These are phyloP conservation scores for Ganoderma meredithae DNA, from an alignment of 1,284 basidiomycete genomes.

Conservation along the genomic window DNA sequence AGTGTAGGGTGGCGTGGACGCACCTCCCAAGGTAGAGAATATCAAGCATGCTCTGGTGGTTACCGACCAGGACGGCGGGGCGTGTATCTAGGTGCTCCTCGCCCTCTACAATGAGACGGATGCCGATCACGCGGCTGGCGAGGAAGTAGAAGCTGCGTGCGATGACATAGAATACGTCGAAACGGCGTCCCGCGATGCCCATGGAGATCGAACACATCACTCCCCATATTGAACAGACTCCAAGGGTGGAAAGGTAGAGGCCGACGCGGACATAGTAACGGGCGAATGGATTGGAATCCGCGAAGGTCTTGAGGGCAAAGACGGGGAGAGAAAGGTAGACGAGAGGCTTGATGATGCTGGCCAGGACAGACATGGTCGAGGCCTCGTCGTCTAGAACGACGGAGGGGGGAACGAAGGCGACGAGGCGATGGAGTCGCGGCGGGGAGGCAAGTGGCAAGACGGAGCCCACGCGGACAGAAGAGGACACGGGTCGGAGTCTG, in stretches of 20 bases:
- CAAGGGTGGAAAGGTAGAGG: slow-evolving; percentile 80
- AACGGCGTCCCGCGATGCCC: slow-evolving; percentile 74
- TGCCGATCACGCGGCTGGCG: slow-evolving; percentile 70
- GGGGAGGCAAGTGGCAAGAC: slow-evolving; percentile 29
- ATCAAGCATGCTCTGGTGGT: slow-evolving; percentile 96
- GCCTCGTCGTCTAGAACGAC: slow-evolving; percentile 24
- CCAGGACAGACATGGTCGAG: slow-evolving; percentile 63
- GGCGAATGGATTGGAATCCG: slow-evolving; percentile 59
- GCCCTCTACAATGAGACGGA: slow-evolving; percentile 85
- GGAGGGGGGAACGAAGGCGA: slow-evolving; percentile 14
- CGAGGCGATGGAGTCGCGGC: slow-evolving; percentile 15
- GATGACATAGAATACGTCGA: slow-evolving; percentile 88
- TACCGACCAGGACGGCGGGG: slow-evolving; percentile 84
- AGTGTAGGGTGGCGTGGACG: slow-evolving; percentile 36
- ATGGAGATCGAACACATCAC: slow-evolving; percentile 77
- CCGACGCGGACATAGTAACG: slow-evolving; percentile 80
- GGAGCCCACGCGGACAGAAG: slow-evolving; percentile 30
- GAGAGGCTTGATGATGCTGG: slow-evolving; percentile 67
- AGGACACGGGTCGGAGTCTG: slow-evolving; percentile 27
- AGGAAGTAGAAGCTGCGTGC: slow-evolving; percentile 87
- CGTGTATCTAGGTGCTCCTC: slow-evolving; percentile 78
- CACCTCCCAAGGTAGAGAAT: slow-evolving; percentile 85
- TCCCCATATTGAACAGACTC: slow-evolving; percentile 80
- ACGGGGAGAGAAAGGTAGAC: slow-evolving; percentile 78
- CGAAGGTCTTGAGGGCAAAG: slow-evolving; percentile 65